Conservation (phyloP, 73 alveolate genomes). For the Tetrahymena borealis region DNA sequence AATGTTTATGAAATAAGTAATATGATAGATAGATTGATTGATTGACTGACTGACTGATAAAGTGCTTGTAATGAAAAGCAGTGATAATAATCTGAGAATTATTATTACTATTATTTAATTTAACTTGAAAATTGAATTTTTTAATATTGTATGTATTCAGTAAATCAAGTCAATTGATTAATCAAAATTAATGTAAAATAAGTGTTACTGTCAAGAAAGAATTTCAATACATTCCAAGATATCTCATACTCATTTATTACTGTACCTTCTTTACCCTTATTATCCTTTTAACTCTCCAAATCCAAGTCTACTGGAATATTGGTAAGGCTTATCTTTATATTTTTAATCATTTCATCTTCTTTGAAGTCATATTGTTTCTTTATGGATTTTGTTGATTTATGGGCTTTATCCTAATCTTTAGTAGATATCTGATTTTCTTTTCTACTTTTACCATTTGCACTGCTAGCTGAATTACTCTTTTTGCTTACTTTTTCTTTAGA, state of each 20-base stretch:
- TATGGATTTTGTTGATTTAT: neutral
- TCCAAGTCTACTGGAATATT: neutral
- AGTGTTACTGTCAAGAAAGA: neutral
- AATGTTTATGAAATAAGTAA: neutral
- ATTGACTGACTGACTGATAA: no score
- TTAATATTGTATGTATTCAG: neutral
- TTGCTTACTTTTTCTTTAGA: no score
- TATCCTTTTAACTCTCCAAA: neutral
- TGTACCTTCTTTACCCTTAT: neutral
- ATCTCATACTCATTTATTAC: neutral
- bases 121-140: neutral
- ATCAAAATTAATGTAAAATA: neutral
- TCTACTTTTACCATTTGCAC: no score
- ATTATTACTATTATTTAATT: no score
- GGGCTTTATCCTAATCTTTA: neutral
- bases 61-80: no score
- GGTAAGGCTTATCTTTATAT: neutral
- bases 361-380: neutral
- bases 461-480: no score
- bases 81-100: no score
- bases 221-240: neutral
- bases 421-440: neutral
- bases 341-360: neutral
- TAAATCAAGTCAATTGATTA: neutral
- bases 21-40: neutral